Evolutionary conservation across 257 asterid genomes (phyloP).

Genomic region (Penstemon newberryi): DNA sequence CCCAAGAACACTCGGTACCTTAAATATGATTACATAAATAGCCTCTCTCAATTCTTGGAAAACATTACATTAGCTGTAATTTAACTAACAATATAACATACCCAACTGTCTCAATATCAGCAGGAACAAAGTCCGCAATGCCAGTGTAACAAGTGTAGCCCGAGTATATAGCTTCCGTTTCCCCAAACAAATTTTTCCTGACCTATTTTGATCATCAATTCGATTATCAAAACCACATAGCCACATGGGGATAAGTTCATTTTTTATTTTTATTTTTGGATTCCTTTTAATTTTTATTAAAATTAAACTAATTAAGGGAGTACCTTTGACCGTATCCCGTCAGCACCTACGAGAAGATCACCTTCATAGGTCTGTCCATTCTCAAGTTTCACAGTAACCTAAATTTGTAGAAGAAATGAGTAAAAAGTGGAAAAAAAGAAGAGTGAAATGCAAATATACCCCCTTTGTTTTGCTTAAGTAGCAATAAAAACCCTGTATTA

Average conservation of each 20-base stretch:
- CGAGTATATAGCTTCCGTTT: conserved; percentile 61
- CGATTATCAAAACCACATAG: neutral
- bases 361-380: conserved; percentile 70
- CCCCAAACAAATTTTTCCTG: conserved; percentile 73
- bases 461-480: too few relatives aligned
- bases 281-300: neutral
- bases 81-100: conserved; percentile 32
- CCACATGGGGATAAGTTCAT: neutral
- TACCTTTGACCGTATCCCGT: conserved; percentile 97
- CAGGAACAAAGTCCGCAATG: conserved; percentile 90
- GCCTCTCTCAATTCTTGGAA: conserved; percentile 7
- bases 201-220: conserved; percentile 48
- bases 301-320: neutral
- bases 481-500: too few relatives aligned
- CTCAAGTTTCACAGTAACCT: conserved; percentile 82
- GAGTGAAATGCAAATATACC: too few relatives aligned
- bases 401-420: conserved; percentile 21
- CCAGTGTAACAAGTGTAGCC: conserved; percentile 99
- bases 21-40: conserved; percentile 26
- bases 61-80: conserved; percentile 4
- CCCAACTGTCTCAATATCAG: conserved; percentile 97
- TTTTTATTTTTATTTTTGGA: neutral
- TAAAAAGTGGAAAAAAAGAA: neutral
- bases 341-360: conserved; percentile 96
- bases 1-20: conserved; percentile 97